Evolutionary conservation across 2,329 filamentous ascomycete species (phyloP), one percentile per base, ranked within the genome.

Genomic region (Fusarium camptoceras): DNA sequence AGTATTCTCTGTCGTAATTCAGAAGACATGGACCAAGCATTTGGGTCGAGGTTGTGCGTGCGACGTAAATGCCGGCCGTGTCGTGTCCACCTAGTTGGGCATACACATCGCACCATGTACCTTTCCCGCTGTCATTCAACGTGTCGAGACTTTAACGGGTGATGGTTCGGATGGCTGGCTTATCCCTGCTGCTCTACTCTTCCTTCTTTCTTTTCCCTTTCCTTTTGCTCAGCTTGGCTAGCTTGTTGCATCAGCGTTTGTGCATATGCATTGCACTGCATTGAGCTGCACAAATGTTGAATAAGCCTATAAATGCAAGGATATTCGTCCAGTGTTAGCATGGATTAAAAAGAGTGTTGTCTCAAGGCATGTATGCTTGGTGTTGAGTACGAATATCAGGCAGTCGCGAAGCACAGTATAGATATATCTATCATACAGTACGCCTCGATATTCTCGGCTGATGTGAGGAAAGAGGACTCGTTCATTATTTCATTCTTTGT

Each of bases 381-480:
- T 8, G 20, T 31, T 55, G 24, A 16, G 31, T 42, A 59, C 37
- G 31, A 42, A 50, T 56, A 20, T 44, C 24, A 16, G 34, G 10
- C 18, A n/a, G 18, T 37, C 18, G 5, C 30, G 1, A 28, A 20
- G 12, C 28, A 66, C 55, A 69, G 65, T 63, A 24, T 28, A 37
- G 5, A 15, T 30, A 9, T 42, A 54, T 31, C 25, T 5, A 6
- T 28, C 24, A 16, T 44, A 66, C 61, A 47, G 61, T 66, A 66
- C 48, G 27, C 18, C 22, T 49, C 48, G 31, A 28, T 30, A 43
- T 16, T 25, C 37, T 43, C 25, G 39, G 27, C 53, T 34, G 44
- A 24, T 18, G 55, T 56, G 68, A 75, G 68, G 62, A 65, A 69
- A 74, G 61, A 69, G 67, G 63, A 58, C 66, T 63, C 41, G 10